Evolutionary conservation across 192 early-diverging fungal species (phyloP).

Genomic region (Backusella psychrophila): DNA sequence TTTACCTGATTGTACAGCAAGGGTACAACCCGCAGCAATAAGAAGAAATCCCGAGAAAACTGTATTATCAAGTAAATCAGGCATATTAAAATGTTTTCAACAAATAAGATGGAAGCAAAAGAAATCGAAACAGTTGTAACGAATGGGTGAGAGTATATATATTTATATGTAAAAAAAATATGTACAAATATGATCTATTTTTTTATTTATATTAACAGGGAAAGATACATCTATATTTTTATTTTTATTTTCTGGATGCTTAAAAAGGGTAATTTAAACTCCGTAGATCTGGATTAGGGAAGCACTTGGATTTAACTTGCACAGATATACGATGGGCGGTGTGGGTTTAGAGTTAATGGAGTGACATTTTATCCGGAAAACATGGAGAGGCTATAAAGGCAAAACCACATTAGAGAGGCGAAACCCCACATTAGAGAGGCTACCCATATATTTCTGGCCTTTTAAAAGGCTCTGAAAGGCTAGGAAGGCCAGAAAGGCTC

Average conservation of each 20-base stretch:
- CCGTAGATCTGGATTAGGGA: neutral
- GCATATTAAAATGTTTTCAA: neutral
- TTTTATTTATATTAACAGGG: neutral
- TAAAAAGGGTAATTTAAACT: neutral
- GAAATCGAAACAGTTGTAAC: neutral
- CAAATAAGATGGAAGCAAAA: neutral
- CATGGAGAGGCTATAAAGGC: too few species aligned
- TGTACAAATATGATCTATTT: neutral
- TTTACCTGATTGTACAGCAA: conserved; percentile 30
- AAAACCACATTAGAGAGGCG: too few species aligned
- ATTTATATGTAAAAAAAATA: neutral
- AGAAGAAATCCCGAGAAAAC: conserved; percentile 25
- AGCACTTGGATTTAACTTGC: neutral
- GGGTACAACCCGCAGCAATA: conserved; percentile 25
- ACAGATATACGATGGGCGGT: neutral
- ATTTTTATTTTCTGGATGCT: neutral
- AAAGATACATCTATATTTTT: neutral
- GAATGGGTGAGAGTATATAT: neutral
- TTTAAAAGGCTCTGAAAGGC: too few species aligned
- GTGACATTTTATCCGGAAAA: neutral
- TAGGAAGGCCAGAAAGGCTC: too few species aligned
- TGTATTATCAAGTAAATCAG: conserved; percentile 12
- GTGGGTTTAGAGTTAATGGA: neutral
- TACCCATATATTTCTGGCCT: too few species aligned
- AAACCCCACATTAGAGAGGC: too few species aligned